These are phyloP conservation scores for Bipolaris victoriae DNA, from an alignment of 2,329 filamentous ascomycete species.

Conservation along the genomic window DNA sequence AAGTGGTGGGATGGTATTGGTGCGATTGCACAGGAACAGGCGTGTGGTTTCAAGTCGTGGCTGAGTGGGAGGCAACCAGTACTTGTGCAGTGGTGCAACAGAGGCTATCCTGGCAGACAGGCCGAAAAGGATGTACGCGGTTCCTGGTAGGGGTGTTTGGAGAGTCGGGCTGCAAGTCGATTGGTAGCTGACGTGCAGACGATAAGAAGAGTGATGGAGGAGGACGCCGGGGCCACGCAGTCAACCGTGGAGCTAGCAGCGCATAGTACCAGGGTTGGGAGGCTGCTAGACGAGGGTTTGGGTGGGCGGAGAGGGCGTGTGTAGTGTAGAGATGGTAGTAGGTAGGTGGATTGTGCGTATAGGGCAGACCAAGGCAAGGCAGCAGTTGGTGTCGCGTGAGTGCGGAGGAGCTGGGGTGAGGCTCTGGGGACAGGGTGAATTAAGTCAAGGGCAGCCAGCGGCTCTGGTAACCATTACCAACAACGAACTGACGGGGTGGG, in stretches of 20 bases:
- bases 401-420: conserved; percentile 21
- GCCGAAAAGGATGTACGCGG: conserved; percentile 29
- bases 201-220: conserved; percentile 46
- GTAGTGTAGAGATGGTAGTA: too few relatives aligned
- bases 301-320: neutral
- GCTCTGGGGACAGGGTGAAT: conserved; percentile 26
- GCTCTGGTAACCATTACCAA: conserved; percentile 18
- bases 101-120: conserved; percentile 21
- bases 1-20: conserved; percentile 17
- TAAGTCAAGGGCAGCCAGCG: conserved; percentile 19
- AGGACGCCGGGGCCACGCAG: conserved; percentile 34
- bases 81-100: conserved; percentile 28
- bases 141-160: conserved; percentile 24
- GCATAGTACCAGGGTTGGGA: conserved; percentile 21
- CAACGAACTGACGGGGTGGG: conserved; percentile 18
- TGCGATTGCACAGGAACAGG: conserved; percentile 14
- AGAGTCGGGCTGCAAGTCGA: conserved; percentile 32
- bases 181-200: conserved; percentile 43
- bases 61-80: conserved; percentile 22
- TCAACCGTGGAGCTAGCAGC: conserved; percentile 27
- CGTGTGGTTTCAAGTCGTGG: conserved; percentile 14
- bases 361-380: conserved; percentile 2
- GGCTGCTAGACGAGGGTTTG: neutral
- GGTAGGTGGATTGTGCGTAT: neutral
- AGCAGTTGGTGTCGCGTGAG: conserved; percentile 14